Conservation (phyloP, 2,329 filamentous ascomycete genomes). For the Phoma herbarum region DNA sequence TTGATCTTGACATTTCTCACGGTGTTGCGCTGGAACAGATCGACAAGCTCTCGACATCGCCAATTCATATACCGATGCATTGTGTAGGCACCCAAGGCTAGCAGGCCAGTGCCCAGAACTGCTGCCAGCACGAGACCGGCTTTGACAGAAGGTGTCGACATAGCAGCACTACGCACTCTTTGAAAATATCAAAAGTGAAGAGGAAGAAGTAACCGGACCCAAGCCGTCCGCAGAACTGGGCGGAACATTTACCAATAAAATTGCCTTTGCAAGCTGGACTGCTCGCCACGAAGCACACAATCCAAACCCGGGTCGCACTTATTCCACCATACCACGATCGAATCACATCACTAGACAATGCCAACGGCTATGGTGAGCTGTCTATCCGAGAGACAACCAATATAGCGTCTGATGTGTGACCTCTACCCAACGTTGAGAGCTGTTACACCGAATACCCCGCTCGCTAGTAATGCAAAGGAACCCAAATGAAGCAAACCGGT, state of each 20-base stretch:
- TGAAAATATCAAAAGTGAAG: background rate
- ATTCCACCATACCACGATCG: background rate
- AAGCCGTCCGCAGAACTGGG: background rate
- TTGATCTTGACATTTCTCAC: background rate
- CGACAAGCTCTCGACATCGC: background rate
- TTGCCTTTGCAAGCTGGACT: too few relatives aligned
- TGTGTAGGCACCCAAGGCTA: background rate
- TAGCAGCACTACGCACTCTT: background rate
- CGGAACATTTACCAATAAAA: background rate
- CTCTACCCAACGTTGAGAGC: background rate
- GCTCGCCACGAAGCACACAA: background rate
- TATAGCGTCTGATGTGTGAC: background rate
- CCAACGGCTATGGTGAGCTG: background rate
- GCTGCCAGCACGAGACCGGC: background rate
- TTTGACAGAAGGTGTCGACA: background rate
- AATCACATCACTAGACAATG: background rate
- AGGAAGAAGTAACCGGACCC: background rate
- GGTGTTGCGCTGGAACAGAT: background rate
- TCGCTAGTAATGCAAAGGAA: background rate
- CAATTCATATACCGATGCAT: constrained; percentile 1
- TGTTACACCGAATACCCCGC: background rate
- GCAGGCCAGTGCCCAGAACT: background rate
- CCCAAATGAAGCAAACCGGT: constrained; percentile 5
- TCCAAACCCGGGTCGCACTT: background rate
- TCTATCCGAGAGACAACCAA: background rate